phyloP scores from a whole-genome alignment of 1,139 yeast species.

The Geotrichum bryndzae region DNA sequence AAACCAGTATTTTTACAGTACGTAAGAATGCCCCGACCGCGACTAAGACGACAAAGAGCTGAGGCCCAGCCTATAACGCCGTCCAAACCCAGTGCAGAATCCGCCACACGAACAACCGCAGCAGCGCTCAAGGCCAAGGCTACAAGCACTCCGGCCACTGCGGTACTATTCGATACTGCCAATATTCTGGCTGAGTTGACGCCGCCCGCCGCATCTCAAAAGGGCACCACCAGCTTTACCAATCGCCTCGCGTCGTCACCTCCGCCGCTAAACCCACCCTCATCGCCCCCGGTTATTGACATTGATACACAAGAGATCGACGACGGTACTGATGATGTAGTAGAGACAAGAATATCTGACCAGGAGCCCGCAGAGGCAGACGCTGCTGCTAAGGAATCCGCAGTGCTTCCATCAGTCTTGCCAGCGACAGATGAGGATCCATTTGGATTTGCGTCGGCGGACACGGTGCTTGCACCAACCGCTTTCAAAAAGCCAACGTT shows the following conservation, averaged over 20 bases:
- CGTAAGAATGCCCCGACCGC: slow-evolving; percentile 6
- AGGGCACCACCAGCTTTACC: not conserved
- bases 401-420: not conserved
- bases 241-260: not conserved
- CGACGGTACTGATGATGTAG: not conserved
- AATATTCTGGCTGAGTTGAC: not conserved
- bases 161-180: not conserved
- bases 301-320: not conserved
- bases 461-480: not conserved
- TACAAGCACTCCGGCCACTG: not conserved
- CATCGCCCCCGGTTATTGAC: not conserved
- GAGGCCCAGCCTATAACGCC: not conserved
- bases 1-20: not conserved
- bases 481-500: not conserved
- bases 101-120: not conserved
- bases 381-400: not conserved
- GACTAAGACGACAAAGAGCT: not conserved
- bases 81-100: not conserved
- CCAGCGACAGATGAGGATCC: not conserved
- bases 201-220: not conserved
- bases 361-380: not conserved
- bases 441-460: not conserved
- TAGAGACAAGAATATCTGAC: not conserved
- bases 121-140: not conserved
- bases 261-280: not conserved